Conservation (phyloP, 2,329 filamentous ascomycete species). For the Cladosporium sp. region DNA sequence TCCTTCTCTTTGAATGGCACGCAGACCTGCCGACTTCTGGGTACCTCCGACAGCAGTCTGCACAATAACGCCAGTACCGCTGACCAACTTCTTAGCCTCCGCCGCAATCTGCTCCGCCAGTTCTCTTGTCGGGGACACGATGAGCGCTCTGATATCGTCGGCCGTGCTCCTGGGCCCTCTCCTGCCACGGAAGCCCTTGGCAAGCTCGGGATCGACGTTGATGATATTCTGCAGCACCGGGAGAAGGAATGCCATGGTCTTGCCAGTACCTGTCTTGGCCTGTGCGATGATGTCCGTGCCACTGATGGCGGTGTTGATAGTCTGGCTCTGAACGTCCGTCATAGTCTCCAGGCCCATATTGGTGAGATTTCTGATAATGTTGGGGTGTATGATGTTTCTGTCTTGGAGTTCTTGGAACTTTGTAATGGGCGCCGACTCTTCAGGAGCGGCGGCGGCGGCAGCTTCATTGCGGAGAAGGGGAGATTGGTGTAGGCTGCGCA, state of each 20-base stretch:
- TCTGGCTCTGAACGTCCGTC: constrained; percentile 86
- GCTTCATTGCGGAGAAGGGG: constrained; percentile 32
- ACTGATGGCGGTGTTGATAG: constrained; percentile 71
- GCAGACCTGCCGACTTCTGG: constrained; percentile 63
- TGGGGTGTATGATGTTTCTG: constrained; percentile 52
- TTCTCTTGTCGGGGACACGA: constrained; percentile 59
- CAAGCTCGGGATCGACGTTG: constrained; percentile 55
- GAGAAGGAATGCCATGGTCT: constrained; percentile 88
- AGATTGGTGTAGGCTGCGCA: constrained; percentile 32
- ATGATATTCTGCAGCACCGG: constrained; percentile 79
- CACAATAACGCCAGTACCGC: constrained; percentile 60
- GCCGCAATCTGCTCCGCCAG: constrained; percentile 58
- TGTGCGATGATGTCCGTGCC: constrained; percentile 83
- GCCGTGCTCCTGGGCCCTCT: constrained; percentile 44
- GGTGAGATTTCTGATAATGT: constrained; percentile 60
- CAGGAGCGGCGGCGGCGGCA: constrained; percentile 13
- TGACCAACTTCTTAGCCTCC: constrained; percentile 65
- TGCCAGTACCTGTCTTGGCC: constrained; percentile 94
- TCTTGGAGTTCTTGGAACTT: constrained; percentile 40
- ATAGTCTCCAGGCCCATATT: constrained; percentile 74
- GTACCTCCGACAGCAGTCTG: constrained; percentile 89
- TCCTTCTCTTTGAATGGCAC: constrained; percentile 62
- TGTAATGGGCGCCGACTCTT: constrained; percentile 28
- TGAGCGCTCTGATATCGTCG: constrained; percentile 52
- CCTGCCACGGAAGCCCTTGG: constrained; percentile 39